These are phyloP conservation scores for Usnea hakonensis DNA, from an alignment of 495 filamentous ascomycete species.

Conservation along the genomic window DNA sequence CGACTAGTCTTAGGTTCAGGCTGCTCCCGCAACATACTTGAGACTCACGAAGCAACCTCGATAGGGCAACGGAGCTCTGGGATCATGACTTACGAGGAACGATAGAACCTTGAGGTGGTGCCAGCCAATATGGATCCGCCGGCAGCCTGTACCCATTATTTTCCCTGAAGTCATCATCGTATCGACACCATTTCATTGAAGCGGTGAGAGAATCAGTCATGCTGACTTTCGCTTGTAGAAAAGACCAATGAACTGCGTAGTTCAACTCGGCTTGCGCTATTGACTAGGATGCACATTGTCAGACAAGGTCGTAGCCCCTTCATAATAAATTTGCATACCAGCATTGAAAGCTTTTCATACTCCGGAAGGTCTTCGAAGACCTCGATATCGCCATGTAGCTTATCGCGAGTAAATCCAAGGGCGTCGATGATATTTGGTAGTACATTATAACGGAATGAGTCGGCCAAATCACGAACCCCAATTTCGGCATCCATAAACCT, in stretches of 20 bases:
- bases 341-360: slow-evolving; percentile 23
- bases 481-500: slow-evolving; percentile 29
- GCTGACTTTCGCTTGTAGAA: slow-evolving; percentile 15
- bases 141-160: slow-evolving; percentile 24
- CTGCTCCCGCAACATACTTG: no score
- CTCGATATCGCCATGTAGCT: slow-evolving; percentile 10
- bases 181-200: slow-evolving; percentile 26
- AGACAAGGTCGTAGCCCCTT: neutral
- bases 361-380: slow-evolving; percentile 25
- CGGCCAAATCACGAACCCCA: slow-evolving; percentile 23
- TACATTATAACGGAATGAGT: slow-evolving; percentile 24
- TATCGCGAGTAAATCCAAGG: slow-evolving; percentile 4
- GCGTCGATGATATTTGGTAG: slow-evolving; percentile 19
- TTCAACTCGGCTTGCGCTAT: slow-evolving; percentile 26
- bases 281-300: neutral
- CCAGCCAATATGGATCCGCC: slow-evolving; percentile 29
- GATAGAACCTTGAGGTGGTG: slow-evolving; percentile 29
- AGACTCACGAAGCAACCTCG: no score
- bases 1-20: no score
- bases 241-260: slow-evolving; percentile 28
- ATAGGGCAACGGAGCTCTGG: no score
- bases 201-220: slow-evolving; percentile 26
- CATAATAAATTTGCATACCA: neutral
- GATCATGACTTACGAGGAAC: no score
- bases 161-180: slow-evolving; percentile 22